Conservation (phyloP, 768 basidiomycete species). For the Coprinopsis cinerea region DNA sequence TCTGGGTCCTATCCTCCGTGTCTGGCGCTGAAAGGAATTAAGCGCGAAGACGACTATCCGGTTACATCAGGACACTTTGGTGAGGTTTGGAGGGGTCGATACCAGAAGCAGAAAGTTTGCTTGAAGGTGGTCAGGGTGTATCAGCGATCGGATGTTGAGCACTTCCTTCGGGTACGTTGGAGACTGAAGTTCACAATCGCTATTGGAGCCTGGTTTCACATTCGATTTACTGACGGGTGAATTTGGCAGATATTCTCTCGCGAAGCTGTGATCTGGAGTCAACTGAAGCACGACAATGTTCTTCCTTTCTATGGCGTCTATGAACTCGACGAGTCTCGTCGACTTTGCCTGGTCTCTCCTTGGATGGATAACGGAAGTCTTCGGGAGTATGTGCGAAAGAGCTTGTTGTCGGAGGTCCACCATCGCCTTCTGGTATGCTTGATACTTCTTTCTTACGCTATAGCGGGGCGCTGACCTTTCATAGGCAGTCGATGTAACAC, state of each 20-base stretch:
- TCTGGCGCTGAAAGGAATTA: slow-evolving; percentile 16
- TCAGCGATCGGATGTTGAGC: slow-evolving; percentile 15
- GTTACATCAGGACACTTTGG: slow-evolving; percentile 22
- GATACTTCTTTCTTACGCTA: neutral
- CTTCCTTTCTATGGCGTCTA: slow-evolving; percentile 15
- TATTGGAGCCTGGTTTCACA: neutral
- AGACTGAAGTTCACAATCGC: neutral
- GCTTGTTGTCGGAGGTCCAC: neutral
- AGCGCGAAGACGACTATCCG: slow-evolving; percentile 6
- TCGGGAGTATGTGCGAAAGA: slow-evolving; percentile 2
- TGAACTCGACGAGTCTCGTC: slow-evolving; percentile 1
- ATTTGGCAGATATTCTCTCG: slow-evolving; percentile 8
- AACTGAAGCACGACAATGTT: slow-evolving; percentile 11
- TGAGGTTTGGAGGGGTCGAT: slow-evolving; percentile 22
- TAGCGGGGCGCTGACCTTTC: neutral
- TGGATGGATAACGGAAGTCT: slow-evolving; percentile 16
- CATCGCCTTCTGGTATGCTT: slow-evolving; percentile 8
- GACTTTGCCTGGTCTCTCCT: slow-evolving; percentile 13
- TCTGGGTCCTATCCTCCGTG: slow-evolving; percentile 24
- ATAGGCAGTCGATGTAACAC: slow-evolving; percentile 11
- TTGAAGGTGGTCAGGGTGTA: slow-evolving; percentile 23
- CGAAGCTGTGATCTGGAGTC: slow-evolving; percentile 15
- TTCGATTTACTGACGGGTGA: neutral
- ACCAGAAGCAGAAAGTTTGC: slow-evolving; percentile 17
- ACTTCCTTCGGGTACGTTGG: slow-evolving; percentile 20